Base-by-base conservation (phyloP, 768 basidiomycete species). In the Amanita rimosa region DNA sequence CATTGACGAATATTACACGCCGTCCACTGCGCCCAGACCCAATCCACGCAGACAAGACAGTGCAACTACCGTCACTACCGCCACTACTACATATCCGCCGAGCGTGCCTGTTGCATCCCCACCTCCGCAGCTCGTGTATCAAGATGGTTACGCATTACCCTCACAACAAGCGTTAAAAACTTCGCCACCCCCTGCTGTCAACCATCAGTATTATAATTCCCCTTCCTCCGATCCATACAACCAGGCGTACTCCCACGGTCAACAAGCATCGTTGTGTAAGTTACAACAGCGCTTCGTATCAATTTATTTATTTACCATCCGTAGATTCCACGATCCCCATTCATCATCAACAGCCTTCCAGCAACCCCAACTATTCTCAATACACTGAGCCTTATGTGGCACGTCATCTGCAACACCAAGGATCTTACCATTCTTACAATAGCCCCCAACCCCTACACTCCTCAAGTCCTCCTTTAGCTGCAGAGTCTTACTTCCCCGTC, bases 1-100 rank as follows among this genome's bases (percentile, higher is more conserved):
- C 4, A 70, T 89, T 5, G 87, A 90, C 57, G 83, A 84, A 17
- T 89, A 86, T 52, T 85, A 88, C 57, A 64, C 72, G 27, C 49
- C 67, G 17, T 58, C 69, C 14, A 39, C 54, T 27, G 31, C 53
- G 40, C 45, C 24, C 57, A 50, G 13, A 4, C 13, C 31, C 48
- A 52, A 55, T 38, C 41, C 54, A 6, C 54, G 52, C 26, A 44
- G 53, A 45, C 57, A 55, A 26, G 40, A 50, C 14, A 62, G 58
- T 39, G 57, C 58, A 43, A 52, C 60, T 4, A 58, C 55, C 13
- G 33, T 58, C 44, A 52, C 61, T 6, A 58, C 55, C 13, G 24
- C 52, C 9, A 24, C 53, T 42, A 13, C 41, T 7, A 9, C 27
- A 6, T 43, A 48, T 34, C 41, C 33, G n/a, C 53, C 54, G 13